Conservation (phyloP, 225 moss, liverwort and hornwort genomes). For the Marchantia polymorpha region DNA sequence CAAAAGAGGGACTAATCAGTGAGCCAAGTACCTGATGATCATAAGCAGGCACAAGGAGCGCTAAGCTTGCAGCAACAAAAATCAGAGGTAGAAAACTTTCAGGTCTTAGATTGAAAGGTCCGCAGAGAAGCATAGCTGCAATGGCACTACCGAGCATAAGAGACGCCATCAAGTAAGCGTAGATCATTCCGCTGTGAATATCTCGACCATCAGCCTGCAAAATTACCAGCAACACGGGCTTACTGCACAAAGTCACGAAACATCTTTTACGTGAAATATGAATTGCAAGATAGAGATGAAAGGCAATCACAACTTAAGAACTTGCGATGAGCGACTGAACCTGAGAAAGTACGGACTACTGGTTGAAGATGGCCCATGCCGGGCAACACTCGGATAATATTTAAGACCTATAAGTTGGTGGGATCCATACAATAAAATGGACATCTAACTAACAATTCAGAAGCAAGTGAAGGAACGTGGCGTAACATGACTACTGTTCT, state of each 20-base stretch:
- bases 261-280: background rate
- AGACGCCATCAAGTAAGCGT: conserved; percentile 75
- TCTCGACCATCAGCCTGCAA: conserved; percentile 92
- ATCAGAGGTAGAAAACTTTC: conserved; percentile 65
- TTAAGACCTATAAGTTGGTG: background rate
- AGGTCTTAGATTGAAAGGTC: conserved; percentile 61
- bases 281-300: no score
- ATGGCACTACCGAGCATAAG: conserved; percentile 81
- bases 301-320: no score
- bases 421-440: no score
- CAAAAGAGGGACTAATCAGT: background rate
- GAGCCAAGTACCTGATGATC: conserved; percentile 63
- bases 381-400: no score
- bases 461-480: no score
- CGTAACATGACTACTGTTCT: no score
- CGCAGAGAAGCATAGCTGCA: conserved; percentile 68
- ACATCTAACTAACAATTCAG: no score
- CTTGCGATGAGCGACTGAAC: no score
- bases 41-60: conserved; percentile 77
- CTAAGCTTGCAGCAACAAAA: conserved; percentile 57
- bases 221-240: background rate
- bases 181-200: conserved; percentile 76
- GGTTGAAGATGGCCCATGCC: no score
- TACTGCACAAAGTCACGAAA: background rate
- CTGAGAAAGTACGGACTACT: no score